A percentile compares a stretch with the other conserved stretches of the same genome.
Conservation (phyloP, 2,329 filamentous ascomycete species). For the Albophoma yamanashiensis region DNA sequence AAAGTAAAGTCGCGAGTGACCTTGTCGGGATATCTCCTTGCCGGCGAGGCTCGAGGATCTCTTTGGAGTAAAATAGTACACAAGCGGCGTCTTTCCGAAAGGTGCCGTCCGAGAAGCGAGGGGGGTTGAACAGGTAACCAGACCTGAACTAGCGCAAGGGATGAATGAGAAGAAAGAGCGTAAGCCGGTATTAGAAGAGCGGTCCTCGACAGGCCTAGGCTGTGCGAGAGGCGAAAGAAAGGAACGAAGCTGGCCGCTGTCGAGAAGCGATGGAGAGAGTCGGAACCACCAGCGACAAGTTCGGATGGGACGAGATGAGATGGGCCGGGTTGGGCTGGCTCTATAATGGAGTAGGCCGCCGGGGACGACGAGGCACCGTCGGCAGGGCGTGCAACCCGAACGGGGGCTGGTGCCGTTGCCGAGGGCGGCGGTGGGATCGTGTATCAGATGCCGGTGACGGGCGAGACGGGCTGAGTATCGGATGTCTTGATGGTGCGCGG, state of each 20-base stretch:
- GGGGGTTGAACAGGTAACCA: constrained; percentile 35
- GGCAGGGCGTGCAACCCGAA: constrained; percentile 4
- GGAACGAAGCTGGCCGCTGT: constrained; percentile 4
- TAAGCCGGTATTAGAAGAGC: constrained; percentile 11
- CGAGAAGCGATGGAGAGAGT: constrained; percentile 10
- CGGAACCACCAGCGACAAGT: constrained; percentile 5
- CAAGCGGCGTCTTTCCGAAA: neutral
- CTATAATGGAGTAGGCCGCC: constrained; percentile 5
- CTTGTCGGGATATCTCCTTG: neutral
- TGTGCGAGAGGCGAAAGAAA: constrained; percentile 1
- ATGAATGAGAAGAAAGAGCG: constrained; percentile 31
- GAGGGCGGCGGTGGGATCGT: constrained; percentile 4
- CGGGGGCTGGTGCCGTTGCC: constrained; percentile 7
- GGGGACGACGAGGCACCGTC: constrained; percentile 1
- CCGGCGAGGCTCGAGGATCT: neutral
- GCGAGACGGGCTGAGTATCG: constrained; percentile 20
- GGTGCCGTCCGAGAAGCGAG: neutral
- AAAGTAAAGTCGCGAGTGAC: neutral
- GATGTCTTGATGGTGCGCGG: constrained; percentile 22
- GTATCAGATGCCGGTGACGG: constrained; percentile 8
- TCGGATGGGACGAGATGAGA: neutral
- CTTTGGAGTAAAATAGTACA: neutral
- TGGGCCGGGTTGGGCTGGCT: constrained; percentile 5
- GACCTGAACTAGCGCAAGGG: constrained; percentile 32
- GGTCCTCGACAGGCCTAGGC: constrained; percentile 4